Base-by-base conservation (phyloP, 2,329 filamentous ascomycete species). In the Chrysoporthe austroafricana region DNA sequence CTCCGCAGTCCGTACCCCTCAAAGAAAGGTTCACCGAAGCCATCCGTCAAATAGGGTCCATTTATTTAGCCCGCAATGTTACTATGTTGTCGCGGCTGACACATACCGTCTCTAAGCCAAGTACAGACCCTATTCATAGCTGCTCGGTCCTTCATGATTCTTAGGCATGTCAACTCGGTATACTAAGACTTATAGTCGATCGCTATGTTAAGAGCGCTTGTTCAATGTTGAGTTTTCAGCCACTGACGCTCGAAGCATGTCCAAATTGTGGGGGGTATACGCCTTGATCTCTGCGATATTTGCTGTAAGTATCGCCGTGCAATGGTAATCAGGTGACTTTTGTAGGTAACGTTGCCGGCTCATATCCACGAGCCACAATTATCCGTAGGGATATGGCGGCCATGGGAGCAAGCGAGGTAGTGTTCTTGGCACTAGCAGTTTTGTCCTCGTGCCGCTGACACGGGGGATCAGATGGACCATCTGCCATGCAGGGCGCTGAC, bases 391-490 rank as follows among this genome's bases (percentile, higher is more conserved):
- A 2, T 6, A 39, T 13, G 18, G 44, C 3, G 43, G 13, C 60
- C 60, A 48, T 62, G 43, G 44, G 34, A 50, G 60, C 26, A 21
- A 3, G 14, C 21, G 21, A 54, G 48, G 61, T 63, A 11, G 61
- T 43, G 54, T 54, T 54, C 61, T 63, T 63, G 61, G 61, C 61
- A 54, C 13, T 26, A 48, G 32, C 42, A 6, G 26, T 9, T n/a
- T 14, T 42, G 61, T 54, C 61, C 61, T n/a, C 61, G 61, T 63
- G 61, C 61, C 48, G 61, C 36, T 50, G 39, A 54, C n/a, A 54
- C 39, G n/a, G 32, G 46, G 16, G 34, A 63, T 42, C 61, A 63
- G 39, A 52, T 63, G 61, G 50, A 42, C 61, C 50, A 32, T 8
- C 11, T n/a, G 43, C 39, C 13, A n/a, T 54, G 61, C 34, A 63